Evolutionary conservation across 805 yeast genomes (phyloP).

Genomic region (Saccharomyces jurei): DNA sequence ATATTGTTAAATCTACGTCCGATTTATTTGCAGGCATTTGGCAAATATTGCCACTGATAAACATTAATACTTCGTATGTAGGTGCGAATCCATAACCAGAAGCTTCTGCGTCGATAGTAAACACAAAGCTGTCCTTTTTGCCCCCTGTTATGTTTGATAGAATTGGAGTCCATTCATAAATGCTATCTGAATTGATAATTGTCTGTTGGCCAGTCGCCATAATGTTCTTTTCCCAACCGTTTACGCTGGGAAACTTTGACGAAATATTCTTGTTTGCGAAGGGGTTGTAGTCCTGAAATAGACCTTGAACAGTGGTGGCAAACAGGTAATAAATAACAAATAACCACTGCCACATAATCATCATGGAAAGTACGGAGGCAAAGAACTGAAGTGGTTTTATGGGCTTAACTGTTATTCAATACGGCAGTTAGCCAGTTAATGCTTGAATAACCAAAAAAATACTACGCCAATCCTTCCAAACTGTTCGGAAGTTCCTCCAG

Average conservation of each 20-base stretch:
- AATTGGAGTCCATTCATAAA: conserved; percentile 29
- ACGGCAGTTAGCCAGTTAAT: neutral
- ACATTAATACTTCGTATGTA: conserved; percentile 23
- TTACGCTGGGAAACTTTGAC: neutral
- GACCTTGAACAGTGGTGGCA: neutral
- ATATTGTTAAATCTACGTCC: conserved; percentile 16
- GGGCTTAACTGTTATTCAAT: neutral
- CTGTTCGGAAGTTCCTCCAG: neutral
- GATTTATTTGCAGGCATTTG: conserved; percentile 17
- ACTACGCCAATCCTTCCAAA: neutral
- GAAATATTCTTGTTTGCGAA: neutral
- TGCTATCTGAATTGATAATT: conserved; percentile 22
- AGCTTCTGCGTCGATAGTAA: conserved; percentile 13
- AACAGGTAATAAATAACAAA: neutral
- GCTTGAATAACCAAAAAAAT: neutral
- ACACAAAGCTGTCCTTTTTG: conserved; percentile 17
- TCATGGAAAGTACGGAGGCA: neutral
- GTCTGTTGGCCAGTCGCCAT: neutral
- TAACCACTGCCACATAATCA: neutral
- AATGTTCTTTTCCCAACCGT: neutral
- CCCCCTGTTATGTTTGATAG: conserved; percentile 23
- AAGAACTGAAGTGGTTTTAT: neutral
- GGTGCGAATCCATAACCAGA: conserved; percentile 9
- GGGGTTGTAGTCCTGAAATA: neutral
- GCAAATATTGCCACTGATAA: conserved; percentile 32